Conservation (phyloP, 2,329 filamentous ascomycete genomes). For the Penicillium hesseltinei region DNA sequence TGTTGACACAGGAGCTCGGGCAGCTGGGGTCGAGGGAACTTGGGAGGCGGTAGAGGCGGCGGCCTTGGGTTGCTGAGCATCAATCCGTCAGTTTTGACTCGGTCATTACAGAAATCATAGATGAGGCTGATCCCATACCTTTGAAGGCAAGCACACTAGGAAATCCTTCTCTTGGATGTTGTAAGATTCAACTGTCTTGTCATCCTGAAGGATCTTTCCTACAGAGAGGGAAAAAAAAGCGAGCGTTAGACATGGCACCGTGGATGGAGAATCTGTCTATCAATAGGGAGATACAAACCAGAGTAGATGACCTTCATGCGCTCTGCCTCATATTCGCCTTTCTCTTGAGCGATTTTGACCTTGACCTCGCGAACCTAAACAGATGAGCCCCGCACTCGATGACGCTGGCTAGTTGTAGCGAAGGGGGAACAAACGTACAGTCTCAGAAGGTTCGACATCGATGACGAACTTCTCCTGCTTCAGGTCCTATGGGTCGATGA, state of each 20-base stretch:
- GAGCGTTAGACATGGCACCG: constrained; percentile 2
- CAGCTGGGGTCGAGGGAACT: constrained; percentile 39
- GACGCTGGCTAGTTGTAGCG: constrained; percentile 13
- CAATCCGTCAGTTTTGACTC: neutral
- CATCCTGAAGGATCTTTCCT: constrained; percentile 99
- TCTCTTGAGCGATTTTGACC: constrained; percentile 85
- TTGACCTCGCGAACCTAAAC: constrained; percentile 82
- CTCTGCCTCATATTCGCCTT: constrained; percentile 81
- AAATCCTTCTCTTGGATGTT: constrained; percentile 99
- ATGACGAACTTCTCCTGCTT: constrained; percentile 98
- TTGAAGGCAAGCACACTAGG: constrained; percentile 96
- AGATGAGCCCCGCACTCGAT: constrained; percentile 36
- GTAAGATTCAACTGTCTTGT: constrained; percentile 92
- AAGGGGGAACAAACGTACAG: constrained; percentile 58
- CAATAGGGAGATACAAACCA: constrained; percentile 56
- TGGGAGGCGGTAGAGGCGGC: constrained; percentile 41
- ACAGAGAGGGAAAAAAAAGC: constrained; percentile 9
- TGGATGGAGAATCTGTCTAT: neutral
- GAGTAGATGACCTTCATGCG: constrained; percentile 97
- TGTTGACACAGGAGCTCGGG: constrained; percentile 39
- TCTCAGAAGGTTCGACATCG: constrained; percentile 88
- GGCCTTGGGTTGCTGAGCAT: constrained; percentile 65
- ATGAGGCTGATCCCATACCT: constrained; percentile 57
- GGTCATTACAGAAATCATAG: neutral
- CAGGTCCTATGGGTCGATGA: constrained; percentile 65